Conservation (phyloP, 768 basidiomycete genomes). For the Boletus huronensis region DNA sequence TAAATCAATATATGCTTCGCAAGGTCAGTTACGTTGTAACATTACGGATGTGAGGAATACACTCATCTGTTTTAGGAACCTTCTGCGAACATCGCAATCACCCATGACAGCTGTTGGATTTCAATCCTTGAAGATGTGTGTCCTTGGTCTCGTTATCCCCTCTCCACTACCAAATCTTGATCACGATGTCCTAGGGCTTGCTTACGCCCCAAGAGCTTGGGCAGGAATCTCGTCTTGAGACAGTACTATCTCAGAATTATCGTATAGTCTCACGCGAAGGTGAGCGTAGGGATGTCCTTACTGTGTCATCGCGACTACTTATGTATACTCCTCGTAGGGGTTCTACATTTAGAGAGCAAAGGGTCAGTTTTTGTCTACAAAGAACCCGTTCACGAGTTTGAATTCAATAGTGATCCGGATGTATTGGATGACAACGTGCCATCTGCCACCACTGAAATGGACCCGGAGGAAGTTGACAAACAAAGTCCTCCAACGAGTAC, state of each 20-base stretch:
- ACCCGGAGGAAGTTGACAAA: background rate
- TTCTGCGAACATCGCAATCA: constrained; percentile 5
- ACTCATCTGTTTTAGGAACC: background rate
- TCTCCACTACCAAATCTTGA: background rate
- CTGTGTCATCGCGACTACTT: background rate
- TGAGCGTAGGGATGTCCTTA: background rate
- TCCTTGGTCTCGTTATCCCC: background rate
- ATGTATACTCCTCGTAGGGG: background rate
- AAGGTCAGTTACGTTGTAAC: background rate
- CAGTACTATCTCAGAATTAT: background rate
- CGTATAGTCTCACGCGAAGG: background rate
- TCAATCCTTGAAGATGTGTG: constrained; percentile 6
- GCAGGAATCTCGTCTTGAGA: background rate
- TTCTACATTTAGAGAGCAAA: constrained; percentile 1
- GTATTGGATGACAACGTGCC: no score
- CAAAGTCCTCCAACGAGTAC: no score
- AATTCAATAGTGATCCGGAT: background rate
- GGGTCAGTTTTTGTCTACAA: background rate
- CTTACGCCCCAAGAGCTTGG: background rate
- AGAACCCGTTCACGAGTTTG: background rate
- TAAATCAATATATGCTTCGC: constrained; percentile 3
- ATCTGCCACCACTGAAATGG: background rate
- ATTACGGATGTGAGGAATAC: background rate
- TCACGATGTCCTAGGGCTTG: background rate
- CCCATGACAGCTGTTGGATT: constrained; percentile 6